Percentiles rank a stretch among this genome's conserved stretches.
These are phyloP conservation scores for Manihot esculenta DNA, from an alignment of 441 rosid genomes.

Conservation along the genomic window DNA sequence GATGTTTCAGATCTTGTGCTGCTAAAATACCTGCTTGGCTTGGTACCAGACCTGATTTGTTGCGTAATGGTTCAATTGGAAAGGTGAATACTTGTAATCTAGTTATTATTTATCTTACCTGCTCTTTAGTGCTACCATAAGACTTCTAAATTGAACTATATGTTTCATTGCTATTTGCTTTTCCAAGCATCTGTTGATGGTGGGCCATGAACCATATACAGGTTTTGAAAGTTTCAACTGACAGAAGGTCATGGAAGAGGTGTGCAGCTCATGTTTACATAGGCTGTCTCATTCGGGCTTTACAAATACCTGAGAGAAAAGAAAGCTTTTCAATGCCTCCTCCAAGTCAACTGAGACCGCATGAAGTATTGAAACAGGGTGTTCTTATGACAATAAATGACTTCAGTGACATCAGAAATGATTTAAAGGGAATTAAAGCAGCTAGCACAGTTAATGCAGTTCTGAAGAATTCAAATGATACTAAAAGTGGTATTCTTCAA, in stretches of 20 bases:
- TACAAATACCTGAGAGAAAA: conserved; percentile 40
- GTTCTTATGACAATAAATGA: conserved; percentile 28
- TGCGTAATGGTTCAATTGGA: conserved; percentile 32
- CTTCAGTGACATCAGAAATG: conserved; percentile 29
- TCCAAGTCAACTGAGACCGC: conserved; percentile 32
- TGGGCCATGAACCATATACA: conserved; percentile 25
- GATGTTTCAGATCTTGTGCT: conserved; percentile 44
- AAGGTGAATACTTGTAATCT: conserved; percentile 35
- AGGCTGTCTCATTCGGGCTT: conserved; percentile 50
- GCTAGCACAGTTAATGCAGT: conserved; percentile 11
- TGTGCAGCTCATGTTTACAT: conserved; percentile 69
- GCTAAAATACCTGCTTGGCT: conserved; percentile 61
- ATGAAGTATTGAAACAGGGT: conserved; percentile 37
- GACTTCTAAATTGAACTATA: not conserved
- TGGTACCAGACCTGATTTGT: conserved; percentile 38
- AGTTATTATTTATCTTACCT: conserved; percentile 3
- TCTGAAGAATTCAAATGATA: conserved; percentile 31
- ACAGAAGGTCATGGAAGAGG: conserved; percentile 45
- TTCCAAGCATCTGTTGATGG: conserved; percentile 19
- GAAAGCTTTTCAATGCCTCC: conserved; percentile 30
- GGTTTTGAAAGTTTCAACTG: conserved; percentile 33
- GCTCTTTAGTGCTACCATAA: not conserved
- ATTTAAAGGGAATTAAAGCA: conserved; percentile 28
- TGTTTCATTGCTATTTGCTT: not conserved
- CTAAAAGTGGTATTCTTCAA: conserved; percentile 28